phyloP scores from a whole-genome alignment of 2,329 filamentous ascomycete genomes.

The Chaetothyriales sp. region DNA sequence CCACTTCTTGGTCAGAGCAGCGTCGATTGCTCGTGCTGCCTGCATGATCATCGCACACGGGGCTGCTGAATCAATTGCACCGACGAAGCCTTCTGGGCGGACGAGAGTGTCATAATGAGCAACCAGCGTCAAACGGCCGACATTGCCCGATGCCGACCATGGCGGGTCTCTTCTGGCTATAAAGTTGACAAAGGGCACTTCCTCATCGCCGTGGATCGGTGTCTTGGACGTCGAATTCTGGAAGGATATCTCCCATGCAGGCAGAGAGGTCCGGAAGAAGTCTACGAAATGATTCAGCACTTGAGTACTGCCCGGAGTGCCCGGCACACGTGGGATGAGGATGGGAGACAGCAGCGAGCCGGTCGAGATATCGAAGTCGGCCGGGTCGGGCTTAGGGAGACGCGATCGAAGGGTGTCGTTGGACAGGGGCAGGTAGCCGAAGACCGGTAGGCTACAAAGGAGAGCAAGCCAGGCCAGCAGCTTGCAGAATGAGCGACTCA shows the following conservation, averaged over 20 bases:
- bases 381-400: slow-evolving; percentile 52
- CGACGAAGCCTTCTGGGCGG: slow-evolving; percentile 70
- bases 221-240: slow-evolving; percentile 85
- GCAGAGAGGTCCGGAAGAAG: slow-evolving; percentile 63
- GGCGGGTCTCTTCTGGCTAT: slow-evolving; percentile 81
- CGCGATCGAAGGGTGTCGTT: slow-evolving; percentile 52
- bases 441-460: slow-evolving; percentile 15
- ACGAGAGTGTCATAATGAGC: slow-evolving; percentile 89
- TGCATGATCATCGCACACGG: slow-evolving; percentile 92
- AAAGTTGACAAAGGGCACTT: slow-evolving; percentile 74
- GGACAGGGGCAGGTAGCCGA: slow-evolving; percentile 49
- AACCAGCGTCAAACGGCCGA: slow-evolving; percentile 68
- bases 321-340: slow-evolving; percentile 73
- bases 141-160: slow-evolving; percentile 57
- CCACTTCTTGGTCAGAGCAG: slow-evolving; percentile 70
- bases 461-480: slow-evolving; percentile 16
- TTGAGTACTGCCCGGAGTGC: slow-evolving; percentile 56
- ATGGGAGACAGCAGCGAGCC: slow-evolving; percentile 73
- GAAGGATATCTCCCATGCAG: slow-evolving; percentile 63
- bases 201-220: slow-evolving; percentile 52
- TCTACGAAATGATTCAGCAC: slow-evolving; percentile 69
- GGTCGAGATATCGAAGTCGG: slow-evolving; percentile 61
- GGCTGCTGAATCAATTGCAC: slow-evolving; percentile 82
- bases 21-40: slow-evolving; percentile 64
- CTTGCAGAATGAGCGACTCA: background rate